phyloP scores from a whole-genome alignment of 2,329 filamentous ascomycete genomes.

The Epichloe bromicola region DNA sequence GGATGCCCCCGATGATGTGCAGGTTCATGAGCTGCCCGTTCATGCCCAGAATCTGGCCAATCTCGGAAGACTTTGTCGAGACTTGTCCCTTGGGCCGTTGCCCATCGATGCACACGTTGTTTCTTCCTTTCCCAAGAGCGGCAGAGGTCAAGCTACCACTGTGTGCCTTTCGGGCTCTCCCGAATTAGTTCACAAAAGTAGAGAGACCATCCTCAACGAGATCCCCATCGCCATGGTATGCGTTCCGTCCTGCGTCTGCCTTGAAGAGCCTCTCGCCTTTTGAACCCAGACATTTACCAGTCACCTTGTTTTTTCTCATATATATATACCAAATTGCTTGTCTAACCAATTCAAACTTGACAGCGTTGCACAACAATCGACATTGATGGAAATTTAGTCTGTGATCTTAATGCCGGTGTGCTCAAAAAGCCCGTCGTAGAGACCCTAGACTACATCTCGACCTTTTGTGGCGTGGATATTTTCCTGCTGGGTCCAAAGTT shows the following conservation, averaged over 20 bases:
- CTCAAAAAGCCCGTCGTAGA: conserved; percentile 66
- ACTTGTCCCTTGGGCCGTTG: conserved; percentile 58
- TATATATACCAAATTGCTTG: not conserved
- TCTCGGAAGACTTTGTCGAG: conserved; percentile 66
- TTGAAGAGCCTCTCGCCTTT: not conserved
- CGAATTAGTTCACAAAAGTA: conserved; percentile 78
- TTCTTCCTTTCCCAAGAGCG: conserved; percentile 63
- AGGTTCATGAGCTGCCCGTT: conserved; percentile 81
- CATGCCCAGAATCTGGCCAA: conserved; percentile 77
- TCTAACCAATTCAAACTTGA: not conserved
- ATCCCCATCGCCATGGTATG: conserved; percentile 86
- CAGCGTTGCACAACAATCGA: conserved; percentile 83
- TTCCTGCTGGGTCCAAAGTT: conserved; percentile 88
- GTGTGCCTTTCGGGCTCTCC: conserved; percentile 82
- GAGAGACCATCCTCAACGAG: conserved; percentile 80
- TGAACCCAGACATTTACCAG: not conserved
- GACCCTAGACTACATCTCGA: conserved; percentile 75
- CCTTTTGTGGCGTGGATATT: conserved; percentile 87
- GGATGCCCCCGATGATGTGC: conserved; percentile 70
- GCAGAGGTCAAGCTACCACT: conserved; percentile 63
- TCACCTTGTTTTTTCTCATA: not conserved
- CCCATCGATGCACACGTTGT: conserved; percentile 76
- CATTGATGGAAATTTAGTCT: conserved; percentile 80
- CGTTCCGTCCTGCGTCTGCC: conserved; percentile 7
- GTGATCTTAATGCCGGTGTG: conserved; percentile 53